Conservation (phyloP, 176 grass and related monocot species). For the Secale cereale region DNA sequence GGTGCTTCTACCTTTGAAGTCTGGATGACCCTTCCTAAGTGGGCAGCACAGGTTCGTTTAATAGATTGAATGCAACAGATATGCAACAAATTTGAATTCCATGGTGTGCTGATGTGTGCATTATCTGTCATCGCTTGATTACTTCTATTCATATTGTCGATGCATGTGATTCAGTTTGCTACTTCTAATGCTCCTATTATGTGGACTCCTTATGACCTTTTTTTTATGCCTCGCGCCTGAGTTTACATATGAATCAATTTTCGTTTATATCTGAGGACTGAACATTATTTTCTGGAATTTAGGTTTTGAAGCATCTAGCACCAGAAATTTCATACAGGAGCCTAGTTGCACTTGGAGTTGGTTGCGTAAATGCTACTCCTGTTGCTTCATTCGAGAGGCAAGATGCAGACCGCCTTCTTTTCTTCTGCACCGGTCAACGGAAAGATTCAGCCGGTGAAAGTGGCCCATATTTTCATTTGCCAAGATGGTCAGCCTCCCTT, state of each 20-base stretch:
- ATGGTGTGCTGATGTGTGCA: background rate
- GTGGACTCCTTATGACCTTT: background rate
- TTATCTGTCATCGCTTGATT: background rate
- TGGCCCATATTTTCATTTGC: conserved; percentile 41
- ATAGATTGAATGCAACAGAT: conserved; percentile 12
- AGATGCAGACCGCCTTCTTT: conserved; percentile 91
- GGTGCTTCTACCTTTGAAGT: conserved; percentile 84
- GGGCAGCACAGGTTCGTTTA: conserved; percentile 81
- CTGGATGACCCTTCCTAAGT: conserved; percentile 90
- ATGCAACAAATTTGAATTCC: conserved; percentile 8
- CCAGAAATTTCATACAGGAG: conserved; percentile 73
- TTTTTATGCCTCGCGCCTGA: background rate
- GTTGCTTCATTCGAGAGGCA: conserved; percentile 84
- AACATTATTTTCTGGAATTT: conserved; percentile 31
- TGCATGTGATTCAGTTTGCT: background rate
- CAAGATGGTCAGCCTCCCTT: conserved; percentile 65
- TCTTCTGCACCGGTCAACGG: conserved; percentile 68
- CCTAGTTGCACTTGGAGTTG: conserved; percentile 90
- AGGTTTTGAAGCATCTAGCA: conserved; percentile 93
- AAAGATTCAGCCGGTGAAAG: conserved; percentile 43
- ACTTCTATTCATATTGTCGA: background rate
- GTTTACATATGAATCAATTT: background rate
- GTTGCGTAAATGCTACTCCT: conserved; percentile 77
- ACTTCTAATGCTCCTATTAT: background rate
- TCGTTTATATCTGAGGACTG: background rate